Evolutionary conservation across 768 basidiomycete genomes (phyloP).

Genomic region (Crepidotus variabilis): DNA sequence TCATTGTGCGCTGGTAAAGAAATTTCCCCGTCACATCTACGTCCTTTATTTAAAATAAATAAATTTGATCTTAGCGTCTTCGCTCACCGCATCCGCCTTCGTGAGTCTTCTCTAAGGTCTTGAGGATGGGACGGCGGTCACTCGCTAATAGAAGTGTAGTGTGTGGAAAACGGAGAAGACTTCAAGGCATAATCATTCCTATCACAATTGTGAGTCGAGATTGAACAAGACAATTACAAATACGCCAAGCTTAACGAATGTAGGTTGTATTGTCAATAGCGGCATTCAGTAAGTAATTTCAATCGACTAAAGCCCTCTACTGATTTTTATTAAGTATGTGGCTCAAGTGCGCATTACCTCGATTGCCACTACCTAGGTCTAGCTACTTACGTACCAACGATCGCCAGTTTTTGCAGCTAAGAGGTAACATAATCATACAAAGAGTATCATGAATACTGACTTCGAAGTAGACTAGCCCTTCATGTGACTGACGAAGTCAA

Average conservation of each 20-base stretch:
- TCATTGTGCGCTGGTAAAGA: constrained; percentile 15
- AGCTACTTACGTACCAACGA: neutral
- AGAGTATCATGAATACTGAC: neutral
- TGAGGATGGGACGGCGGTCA: neutral
- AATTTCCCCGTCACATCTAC: constrained; percentile 1
- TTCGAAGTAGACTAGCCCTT: neutral
- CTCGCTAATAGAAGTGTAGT: neutral
- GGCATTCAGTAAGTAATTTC: neutral
- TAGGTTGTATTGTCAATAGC: neutral
- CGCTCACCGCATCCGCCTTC: constrained; percentile 16
- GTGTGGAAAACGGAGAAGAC: neutral
- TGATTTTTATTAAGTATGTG: neutral
- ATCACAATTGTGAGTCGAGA: neutral
- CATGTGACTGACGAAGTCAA: neutral
- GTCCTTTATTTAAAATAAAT: neutral
- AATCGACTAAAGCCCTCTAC: neutral
- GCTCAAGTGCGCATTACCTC: neutral
- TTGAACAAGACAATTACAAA: neutral
- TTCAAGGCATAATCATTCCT: neutral
- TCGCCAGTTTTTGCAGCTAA: neutral
- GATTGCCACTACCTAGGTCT: neutral
- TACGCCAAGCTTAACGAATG: neutral
- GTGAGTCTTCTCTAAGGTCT: neutral
- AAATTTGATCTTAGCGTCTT: neutral
- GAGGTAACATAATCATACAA: neutral